Percentiles rank a stretch among this genome's conserved stretches.
These are phyloP conservation scores for Trichothecium sympodiale DNA, from an alignment of 2,329 filamentous ascomycete genomes.

Conservation along the genomic window DNA sequence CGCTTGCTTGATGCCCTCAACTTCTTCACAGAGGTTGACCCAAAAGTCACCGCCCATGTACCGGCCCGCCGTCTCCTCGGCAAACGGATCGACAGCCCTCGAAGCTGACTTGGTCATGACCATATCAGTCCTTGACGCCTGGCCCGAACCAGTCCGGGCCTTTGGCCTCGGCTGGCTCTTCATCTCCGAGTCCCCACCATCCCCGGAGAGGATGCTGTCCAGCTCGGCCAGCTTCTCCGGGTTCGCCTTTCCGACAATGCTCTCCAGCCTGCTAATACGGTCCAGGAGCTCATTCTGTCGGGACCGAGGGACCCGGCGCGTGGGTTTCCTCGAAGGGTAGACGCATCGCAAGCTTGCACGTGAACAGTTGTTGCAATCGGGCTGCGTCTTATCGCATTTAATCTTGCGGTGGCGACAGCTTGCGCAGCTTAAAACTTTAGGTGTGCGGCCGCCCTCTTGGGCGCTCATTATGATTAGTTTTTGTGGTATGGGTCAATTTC, in stretches of 20 bases:
- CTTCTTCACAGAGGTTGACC: constrained; percentile 29
- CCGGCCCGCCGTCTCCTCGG: constrained; percentile 14
- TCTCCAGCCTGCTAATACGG: constrained; percentile 31
- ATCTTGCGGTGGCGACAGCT: constrained; percentile 54
- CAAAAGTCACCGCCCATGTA: constrained; percentile 33
- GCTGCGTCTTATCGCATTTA: constrained; percentile 45
- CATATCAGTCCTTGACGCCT: constrained; percentile 1
- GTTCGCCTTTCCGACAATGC: constrained; percentile 32
- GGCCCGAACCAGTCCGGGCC: not conserved
- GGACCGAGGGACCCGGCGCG: constrained; percentile 25
- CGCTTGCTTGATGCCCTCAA: constrained; percentile 31
- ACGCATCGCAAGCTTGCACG: constrained; percentile 35
- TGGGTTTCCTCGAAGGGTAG: constrained; percentile 32
- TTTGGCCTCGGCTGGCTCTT: not conserved
- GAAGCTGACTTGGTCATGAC: no score
- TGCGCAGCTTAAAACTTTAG: constrained; percentile 39
- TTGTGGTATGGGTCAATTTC: not conserved
- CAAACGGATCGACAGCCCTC: constrained; percentile 4
- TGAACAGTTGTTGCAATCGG: constrained; percentile 40
- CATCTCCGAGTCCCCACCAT: not conserved
- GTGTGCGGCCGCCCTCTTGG: constrained; percentile 5
- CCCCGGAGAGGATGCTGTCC: not conserved
- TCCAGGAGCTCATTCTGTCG: constrained; percentile 32
- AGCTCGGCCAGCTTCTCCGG: constrained; percentile 16
- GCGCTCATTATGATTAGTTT: constrained; percentile 13